A percentile compares a stretch with the other conserved stretches of the same genome.
phyloP scores from a whole-genome alignment of 2,329 filamentous ascomycete genomes.

The Chalara sp. region DNA sequence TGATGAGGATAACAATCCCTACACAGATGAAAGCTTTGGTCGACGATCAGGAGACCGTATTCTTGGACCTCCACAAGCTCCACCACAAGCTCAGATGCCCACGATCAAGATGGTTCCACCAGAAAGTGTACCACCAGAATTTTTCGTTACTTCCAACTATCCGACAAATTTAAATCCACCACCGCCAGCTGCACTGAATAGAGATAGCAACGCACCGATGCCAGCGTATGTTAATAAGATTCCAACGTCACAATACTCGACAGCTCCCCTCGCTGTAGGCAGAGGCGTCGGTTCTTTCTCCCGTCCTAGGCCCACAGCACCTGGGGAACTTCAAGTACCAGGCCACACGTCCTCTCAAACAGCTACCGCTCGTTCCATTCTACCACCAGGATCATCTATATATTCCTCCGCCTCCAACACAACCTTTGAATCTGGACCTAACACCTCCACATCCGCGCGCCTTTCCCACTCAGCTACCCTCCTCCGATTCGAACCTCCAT shows the following conservation, averaged over 20 bases:
- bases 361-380: too few relatives aligned
- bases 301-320: neutral
- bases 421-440: neutral
- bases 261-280: neutral
- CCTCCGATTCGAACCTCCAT: neutral
- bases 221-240: neutral
- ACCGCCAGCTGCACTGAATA: neutral
- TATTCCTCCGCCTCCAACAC: neutral
- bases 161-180: neutral
- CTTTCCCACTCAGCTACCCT: neutral
- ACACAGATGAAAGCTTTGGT: slow-evolving; percentile 9
- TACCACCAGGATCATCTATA: neutral
- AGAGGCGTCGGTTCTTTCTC: neutral
- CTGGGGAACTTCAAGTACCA: neutral
- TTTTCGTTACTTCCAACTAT: neutral
- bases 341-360: too few relatives aligned
- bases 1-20: slow-evolving; percentile 8
- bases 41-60: neutral
- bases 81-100: neutral
- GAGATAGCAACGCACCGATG: neutral
- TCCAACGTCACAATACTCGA: neutral
- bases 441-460: neutral
- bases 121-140: neutral
- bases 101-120: neutral
- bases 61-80: neutral